phyloP scores from a whole-genome alignment of 148 eudicot species.

The Oxyria digyna region DNA sequence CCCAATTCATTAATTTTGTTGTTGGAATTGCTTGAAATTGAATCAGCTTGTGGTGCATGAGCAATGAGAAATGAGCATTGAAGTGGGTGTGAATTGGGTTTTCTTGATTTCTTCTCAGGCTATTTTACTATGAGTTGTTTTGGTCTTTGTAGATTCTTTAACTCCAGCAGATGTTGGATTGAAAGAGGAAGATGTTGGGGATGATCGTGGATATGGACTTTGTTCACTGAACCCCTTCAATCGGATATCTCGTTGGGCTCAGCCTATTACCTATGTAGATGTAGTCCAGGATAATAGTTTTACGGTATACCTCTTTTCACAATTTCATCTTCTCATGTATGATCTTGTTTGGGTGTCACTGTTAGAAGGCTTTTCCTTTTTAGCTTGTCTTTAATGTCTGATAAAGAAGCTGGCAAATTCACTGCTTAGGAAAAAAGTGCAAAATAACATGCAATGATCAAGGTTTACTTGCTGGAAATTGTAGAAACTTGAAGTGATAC shows the following conservation, averaged over 20 bases:
- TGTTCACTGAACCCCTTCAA: constrained; percentile 41
- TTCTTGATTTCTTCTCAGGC: background rate
- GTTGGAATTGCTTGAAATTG: background rate
- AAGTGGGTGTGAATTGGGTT: background rate
- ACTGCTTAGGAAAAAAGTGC: background rate
- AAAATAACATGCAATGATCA: background rate
- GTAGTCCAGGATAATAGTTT: constrained; percentile 57
- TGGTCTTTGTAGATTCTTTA: constrained; percentile 49
- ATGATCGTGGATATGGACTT: constrained; percentile 82
- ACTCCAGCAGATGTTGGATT: constrained; percentile 77
- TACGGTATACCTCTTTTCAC: constrained; percentile 36
- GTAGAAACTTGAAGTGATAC: background rate
- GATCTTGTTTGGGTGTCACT: background rate
- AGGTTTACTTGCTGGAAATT: background rate
- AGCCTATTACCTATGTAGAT: constrained; percentile 82
- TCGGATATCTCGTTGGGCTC: constrained; percentile 74
- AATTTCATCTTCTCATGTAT: background rate
- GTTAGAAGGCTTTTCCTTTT: too few species aligned
- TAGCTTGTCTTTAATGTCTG: background rate
- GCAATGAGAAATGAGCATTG: too few species aligned
- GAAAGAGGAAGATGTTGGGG: constrained; percentile 44
- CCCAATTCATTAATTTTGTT: constrained; percentile 7
- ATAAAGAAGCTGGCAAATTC: background rate
- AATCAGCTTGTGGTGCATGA: background rate
- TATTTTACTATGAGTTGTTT: background rate